Conservation (phyloP, 1,139 yeast species). For the Lodderomyces beijingensis region DNA sequence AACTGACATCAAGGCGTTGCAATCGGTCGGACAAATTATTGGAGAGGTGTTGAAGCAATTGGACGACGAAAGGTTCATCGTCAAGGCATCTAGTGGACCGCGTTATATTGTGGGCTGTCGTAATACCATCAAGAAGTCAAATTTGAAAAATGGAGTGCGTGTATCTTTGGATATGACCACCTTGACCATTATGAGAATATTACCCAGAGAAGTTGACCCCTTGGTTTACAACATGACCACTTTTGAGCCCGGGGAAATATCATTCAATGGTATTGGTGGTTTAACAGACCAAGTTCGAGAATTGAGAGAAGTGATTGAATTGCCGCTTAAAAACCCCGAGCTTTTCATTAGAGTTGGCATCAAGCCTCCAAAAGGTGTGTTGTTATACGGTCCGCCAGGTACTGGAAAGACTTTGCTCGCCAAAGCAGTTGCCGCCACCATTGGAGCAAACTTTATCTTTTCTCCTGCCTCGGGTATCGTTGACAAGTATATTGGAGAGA, state of each 20-base stretch:
- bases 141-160: constrained; percentile 87
- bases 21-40: constrained; percentile 94
- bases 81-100: constrained; percentile 96
- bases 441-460: constrained; percentile 96
- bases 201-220: constrained; percentile 98
- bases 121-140: constrained; percentile 81
- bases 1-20: constrained; percentile 94
- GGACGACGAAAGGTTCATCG: constrained; percentile 92
- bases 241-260: constrained; percentile 93
- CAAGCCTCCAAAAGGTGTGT: constrained; percentile 96
- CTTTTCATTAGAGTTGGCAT: constrained; percentile 93
- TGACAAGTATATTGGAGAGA: constrained; percentile 97
- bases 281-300: constrained; percentile 93
- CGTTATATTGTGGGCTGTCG: constrained; percentile 97
- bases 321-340: constrained; percentile 96
- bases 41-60: constrained; percentile 96
- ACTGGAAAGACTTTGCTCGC: constrained; percentile 96
- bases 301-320: constrained; percentile 93
- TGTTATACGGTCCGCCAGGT: constrained; percentile 98
- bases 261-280: constrained; percentile 97
- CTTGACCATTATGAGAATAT: constrained; percentile 91
- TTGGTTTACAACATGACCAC: constrained; percentile 98
- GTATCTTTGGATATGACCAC: constrained; percentile 98
- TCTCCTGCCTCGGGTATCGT: constrained; percentile 98
- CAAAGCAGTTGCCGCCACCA: constrained; percentile 97